These are phyloP conservation scores for Cotoneaster glaucophyllus DNA, from an alignment of 306 rosid species.

Conservation along the genomic window DNA sequence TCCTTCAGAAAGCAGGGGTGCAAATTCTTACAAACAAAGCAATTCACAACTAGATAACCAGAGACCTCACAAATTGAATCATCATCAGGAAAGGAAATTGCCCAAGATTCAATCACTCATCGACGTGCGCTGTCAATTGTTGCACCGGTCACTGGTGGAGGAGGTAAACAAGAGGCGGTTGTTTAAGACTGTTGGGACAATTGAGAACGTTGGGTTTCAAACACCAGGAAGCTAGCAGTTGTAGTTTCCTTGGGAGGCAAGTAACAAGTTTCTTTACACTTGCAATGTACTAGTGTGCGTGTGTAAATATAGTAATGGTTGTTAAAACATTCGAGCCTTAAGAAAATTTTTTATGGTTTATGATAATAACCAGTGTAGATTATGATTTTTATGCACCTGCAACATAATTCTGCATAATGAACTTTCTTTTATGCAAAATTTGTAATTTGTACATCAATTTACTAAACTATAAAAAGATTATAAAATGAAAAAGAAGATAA, in stretches of 20 bases:
- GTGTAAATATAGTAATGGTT: background rate
- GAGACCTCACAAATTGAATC: conserved; percentile 11
- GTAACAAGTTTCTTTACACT: background rate
- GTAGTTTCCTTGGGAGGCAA: background rate
- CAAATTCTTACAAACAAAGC: conserved; percentile 10
- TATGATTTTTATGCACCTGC: background rate
- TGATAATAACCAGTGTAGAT: background rate
- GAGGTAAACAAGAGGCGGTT: conserved; percentile 52
- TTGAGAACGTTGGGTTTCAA: conserved; percentile 65
- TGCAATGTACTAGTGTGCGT: background rate
- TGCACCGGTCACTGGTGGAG: conserved; percentile 50
- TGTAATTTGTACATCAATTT: background rate
- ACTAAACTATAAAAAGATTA: background rate
- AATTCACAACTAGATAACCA: background rate
- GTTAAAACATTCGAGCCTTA: background rate
- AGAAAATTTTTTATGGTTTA: background rate
- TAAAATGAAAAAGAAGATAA: too few species aligned
- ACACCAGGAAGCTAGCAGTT: conserved; percentile 13
- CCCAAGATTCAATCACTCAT: conserved; percentile 33
- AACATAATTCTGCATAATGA: background rate
- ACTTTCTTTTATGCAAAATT: background rate
- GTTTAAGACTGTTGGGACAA: conserved; percentile 54
- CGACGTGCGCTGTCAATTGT: conserved; percentile 44
- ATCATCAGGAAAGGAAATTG: conserved; percentile 14
- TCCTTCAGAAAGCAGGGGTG: conserved; percentile 33